Evolutionary conservation across 306 rosid genomes (phyloP).

Genomic region (Lupinus albus): DNA sequence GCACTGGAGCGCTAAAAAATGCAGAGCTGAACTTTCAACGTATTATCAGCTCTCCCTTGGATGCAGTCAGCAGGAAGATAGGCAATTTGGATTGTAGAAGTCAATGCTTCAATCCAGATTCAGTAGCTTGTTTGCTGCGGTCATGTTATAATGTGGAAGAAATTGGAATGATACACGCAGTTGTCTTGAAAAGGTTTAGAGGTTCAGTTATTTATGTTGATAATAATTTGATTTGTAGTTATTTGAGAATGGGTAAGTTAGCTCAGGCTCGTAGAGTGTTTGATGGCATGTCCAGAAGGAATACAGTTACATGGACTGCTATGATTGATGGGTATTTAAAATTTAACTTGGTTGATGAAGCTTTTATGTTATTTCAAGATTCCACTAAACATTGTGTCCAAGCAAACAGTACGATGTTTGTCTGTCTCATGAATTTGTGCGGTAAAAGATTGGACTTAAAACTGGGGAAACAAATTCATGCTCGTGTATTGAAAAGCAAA

Average conservation of each 20-base stretch:
- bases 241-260: slow-evolving; percentile 58
- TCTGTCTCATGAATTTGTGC: slow-evolving; percentile 76
- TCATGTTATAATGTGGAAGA: slow-evolving; percentile 56
- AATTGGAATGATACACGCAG: slow-evolving; percentile 61
- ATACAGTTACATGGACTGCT: slow-evolving; percentile 88
- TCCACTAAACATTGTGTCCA: slow-evolving; percentile 53
- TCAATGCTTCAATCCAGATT: slow-evolving; percentile 50
- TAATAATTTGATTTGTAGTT: slow-evolving; percentile 77
- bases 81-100: slow-evolving; percentile 61
- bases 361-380: slow-evolving; percentile 58
- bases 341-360: slow-evolving; percentile 65
- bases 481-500: slow-evolving; percentile 62
- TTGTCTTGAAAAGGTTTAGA: slow-evolving; percentile 50
- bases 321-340: slow-evolving; percentile 72
- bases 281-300: slow-evolving; percentile 63
- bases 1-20: slow-evolving; percentile 58
- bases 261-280: slow-evolving; percentile 67
- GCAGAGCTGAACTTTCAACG: slow-evolving; percentile 70
- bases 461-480: slow-evolving; percentile 80
- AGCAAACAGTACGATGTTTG: slow-evolving; percentile 73
- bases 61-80: slow-evolving; percentile 65
- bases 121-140: slow-evolving; percentile 70
- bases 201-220: slow-evolving; percentile 54
- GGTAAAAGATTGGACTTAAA: slow-evolving; percentile 58
- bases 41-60: slow-evolving; percentile 55